These are phyloP conservation scores for Aureobasidium sp. DNA, from an alignment of 2,329 filamentous ascomycete species.

Conservation along the genomic window DNA sequence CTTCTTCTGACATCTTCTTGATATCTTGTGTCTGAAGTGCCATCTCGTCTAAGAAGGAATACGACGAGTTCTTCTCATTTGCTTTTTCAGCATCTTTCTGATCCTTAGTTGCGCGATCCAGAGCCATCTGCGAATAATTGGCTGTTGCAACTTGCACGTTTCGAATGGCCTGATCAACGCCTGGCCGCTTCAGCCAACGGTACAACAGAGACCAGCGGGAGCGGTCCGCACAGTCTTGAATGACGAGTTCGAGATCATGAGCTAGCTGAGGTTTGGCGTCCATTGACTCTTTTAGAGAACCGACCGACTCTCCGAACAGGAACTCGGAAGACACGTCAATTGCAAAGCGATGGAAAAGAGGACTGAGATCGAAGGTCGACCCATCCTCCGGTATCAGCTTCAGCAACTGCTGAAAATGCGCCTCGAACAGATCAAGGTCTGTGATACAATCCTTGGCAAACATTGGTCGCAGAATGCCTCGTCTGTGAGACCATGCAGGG, in stretches of 20 bases:
- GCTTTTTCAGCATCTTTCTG: constrained; percentile 13
- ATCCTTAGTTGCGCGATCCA: constrained; percentile 8
- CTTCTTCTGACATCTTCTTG: constrained; percentile 32
- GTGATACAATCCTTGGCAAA: constrained; percentile 46
- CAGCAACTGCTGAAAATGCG: constrained; percentile 50
- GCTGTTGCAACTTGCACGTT: constrained; percentile 14
- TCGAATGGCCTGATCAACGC: constrained; percentile 6
- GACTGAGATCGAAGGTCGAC: constrained; percentile 50
- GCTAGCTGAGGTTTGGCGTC: constrained; percentile 15
- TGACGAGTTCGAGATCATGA: constrained; percentile 16
- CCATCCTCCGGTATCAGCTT: constrained; percentile 49
- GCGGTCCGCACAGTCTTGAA: constrained; percentile 14
- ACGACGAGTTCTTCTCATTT: constrained; percentile 23
- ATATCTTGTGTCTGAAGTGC: constrained; percentile 40
- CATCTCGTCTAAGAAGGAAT: constrained; percentile 52
- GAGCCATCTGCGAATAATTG: constrained; percentile 16
- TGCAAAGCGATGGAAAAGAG: constrained; percentile 55
- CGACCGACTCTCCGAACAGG: constrained; percentile 46
- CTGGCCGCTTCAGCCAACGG: constrained; percentile 13
- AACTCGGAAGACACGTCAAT: constrained; percentile 60
- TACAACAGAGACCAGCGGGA: constrained; percentile 12
- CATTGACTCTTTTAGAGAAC: constrained; percentile 17
- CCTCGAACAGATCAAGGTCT: constrained; percentile 51
- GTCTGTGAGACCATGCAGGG: constrained; percentile 27
- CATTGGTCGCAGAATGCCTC: constrained; percentile 45